Conservation (phyloP, 495 filamentous ascomycete species). For the Neurospora sp. region DNA sequence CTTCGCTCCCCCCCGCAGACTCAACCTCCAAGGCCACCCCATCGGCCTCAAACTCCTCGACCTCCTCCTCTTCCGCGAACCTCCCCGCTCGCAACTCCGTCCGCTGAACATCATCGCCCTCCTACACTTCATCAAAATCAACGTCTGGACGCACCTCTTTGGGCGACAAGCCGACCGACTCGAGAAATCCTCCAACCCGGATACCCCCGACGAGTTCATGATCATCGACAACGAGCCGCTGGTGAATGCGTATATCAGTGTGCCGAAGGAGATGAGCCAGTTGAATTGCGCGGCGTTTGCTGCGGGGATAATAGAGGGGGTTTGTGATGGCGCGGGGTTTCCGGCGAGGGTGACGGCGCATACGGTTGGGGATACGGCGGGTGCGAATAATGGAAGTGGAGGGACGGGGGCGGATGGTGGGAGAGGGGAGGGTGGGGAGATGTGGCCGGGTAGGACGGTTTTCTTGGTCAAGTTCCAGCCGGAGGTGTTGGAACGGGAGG, state of each 20-base stretch:
- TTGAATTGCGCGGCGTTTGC: conserved; percentile 95
- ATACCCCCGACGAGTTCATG: conserved; percentile 92
- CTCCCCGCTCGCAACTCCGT: conserved; percentile 55
- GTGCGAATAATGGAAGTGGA: background rate
- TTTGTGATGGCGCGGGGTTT: conserved; percentile 86
- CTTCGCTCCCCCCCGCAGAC: conserved; percentile 37
- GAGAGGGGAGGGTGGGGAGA: conserved; percentile 62
- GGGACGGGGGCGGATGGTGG: background rate
- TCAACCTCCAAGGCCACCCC: conserved; percentile 92
- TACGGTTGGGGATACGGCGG: conserved; percentile 42
- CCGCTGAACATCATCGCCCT: conserved; percentile 84
- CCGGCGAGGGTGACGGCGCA: conserved; percentile 86
- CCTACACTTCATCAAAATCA: conserved; percentile 86
- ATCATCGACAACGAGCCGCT: conserved; percentile 94
- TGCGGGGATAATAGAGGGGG: conserved; percentile 89
- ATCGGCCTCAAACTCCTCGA: conserved; percentile 91
- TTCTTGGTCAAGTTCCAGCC: conserved; percentile 86
- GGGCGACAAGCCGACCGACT: conserved; percentile 79
- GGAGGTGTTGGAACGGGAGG: conserved; percentile 86
- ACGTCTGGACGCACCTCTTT: conserved; percentile 88
- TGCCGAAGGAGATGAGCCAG: conserved; percentile 90
- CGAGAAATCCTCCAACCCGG: conserved; percentile 72
- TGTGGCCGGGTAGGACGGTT: conserved; percentile 94
- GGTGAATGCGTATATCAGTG: conserved; percentile 84
- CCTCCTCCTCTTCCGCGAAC: conserved; percentile 77